phyloP scores from a whole-genome alignment of 345 rosid genomes.

The Boechera divaricarpa region DNA sequence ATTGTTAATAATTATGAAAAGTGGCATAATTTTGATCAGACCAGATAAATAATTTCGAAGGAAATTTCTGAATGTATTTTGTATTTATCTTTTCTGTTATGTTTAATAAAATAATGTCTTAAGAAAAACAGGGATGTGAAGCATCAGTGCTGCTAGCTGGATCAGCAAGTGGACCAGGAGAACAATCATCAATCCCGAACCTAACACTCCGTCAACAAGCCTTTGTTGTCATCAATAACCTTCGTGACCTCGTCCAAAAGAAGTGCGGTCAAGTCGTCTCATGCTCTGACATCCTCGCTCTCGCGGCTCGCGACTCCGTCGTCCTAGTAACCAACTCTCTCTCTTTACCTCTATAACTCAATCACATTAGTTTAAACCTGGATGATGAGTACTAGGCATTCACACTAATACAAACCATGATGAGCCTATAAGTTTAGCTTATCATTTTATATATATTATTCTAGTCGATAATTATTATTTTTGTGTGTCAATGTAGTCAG shows the following conservation, averaged over 20 bases:
- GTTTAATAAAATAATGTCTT: neutral
- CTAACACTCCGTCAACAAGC: slow-evolving; percentile 50
- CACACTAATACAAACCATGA: neutral
- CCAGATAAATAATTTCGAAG: neutral
- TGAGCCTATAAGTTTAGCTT: neutral
- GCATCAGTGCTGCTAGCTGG: slow-evolving; percentile 83
- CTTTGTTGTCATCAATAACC: slow-evolving; percentile 52
- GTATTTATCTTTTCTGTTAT: neutral
- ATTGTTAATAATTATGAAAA: neutral
- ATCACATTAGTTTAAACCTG: neutral
- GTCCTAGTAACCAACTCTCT: slow-evolving; percentile 39
- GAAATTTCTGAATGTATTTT: neutral
- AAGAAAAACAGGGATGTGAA: slow-evolving; percentile 74
- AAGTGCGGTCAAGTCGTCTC: slow-evolving; percentile 57
- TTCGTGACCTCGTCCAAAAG: slow-evolving; percentile 48
- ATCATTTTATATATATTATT: neutral
- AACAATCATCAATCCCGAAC: slow-evolving; percentile 73
- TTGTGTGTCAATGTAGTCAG: slow-evolving; percentile 53
- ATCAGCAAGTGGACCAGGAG: slow-evolving; percentile 82
- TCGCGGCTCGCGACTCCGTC: slow-evolving; percentile 60
- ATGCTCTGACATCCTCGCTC: slow-evolving; percentile 57
- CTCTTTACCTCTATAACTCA: neutral
- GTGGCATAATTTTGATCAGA: slow-evolving; percentile 4
- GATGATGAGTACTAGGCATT: neutral
- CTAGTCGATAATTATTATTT: neutral